Evolutionary conservation across 75 land plant species (phyloP).

Genomic region (Pinus taeda): DNA sequence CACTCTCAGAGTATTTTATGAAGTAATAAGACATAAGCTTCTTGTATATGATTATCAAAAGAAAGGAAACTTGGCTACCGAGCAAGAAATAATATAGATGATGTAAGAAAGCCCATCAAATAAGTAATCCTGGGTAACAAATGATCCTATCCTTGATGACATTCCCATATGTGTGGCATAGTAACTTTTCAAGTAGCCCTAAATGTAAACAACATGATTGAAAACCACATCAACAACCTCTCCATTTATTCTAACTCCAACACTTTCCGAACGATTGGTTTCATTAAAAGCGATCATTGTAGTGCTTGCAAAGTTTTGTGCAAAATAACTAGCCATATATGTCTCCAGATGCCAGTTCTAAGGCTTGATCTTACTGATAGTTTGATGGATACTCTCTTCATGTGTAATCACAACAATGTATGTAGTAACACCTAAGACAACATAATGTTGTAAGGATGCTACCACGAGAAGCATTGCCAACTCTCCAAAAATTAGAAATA

Average conservation of each 20-base stretch:
- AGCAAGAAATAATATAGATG: constrained; percentile 33
- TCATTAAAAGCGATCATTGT: constrained; percentile 26
- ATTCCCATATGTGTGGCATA: not conserved
- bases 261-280: constrained; percentile 22
- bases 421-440: constrained; percentile 26
- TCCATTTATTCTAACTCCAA: not conserved
- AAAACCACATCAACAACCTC: too few relatives aligned
- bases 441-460: constrained; percentile 33
- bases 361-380: constrained; percentile 28
- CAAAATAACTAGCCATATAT: constrained; percentile 27
- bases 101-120: constrained; percentile 28
- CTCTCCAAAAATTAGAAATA: not conserved
- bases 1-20: too few relatives aligned
- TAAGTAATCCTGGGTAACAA: constrained; percentile 29
- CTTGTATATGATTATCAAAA: too few relatives aligned
- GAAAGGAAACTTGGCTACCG: constrained; percentile 14
- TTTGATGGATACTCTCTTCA: constrained; percentile 26
- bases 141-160: constrained; percentile 27
- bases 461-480: constrained; percentile 24
- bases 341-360: constrained; percentile 22
- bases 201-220: too few relatives aligned
- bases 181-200: too few relatives aligned
- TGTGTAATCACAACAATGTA: constrained; percentile 30
- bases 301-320: constrained; percentile 23
- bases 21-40: too few relatives aligned